phyloP scores from a whole-genome alignment of 2,329 filamentous ascomycete species.

The Cladosporium sp. region DNA sequence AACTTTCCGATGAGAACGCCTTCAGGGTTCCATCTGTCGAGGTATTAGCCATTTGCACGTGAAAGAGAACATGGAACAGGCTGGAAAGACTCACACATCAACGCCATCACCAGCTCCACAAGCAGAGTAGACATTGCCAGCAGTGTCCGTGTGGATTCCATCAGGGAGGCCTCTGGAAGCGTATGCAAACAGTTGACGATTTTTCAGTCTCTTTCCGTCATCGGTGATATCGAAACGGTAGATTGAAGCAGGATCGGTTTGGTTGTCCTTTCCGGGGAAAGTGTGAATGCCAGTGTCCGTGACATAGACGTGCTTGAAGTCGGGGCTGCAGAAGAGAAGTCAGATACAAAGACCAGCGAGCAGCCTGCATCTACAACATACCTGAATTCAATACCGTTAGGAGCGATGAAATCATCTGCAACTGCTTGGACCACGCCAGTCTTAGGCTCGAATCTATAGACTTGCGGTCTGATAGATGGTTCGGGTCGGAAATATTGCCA shows the following conservation, averaged over 20 bases:
- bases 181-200: conserved; percentile 51
- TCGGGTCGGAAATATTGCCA: conserved; percentile 38
- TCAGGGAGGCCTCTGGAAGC: conserved; percentile 52
- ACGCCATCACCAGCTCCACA: conserved; percentile 38
- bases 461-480: conserved; percentile 35
- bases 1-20: conserved; percentile 54
- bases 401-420: conserved; percentile 52
- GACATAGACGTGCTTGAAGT: conserved; percentile 50
- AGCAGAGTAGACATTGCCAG: conserved; percentile 51
- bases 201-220: conserved; percentile 32
- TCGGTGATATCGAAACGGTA: conserved; percentile 39
- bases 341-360: not conserved
- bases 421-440: conserved; percentile 52
- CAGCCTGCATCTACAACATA: not conserved
- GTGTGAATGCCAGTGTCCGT: conserved; percentile 48
- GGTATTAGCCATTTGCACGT: not conserved
- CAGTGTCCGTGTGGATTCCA: conserved; percentile 50
- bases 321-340: conserved; percentile 33
- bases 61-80: not conserved
- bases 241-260: conserved; percentile 37
- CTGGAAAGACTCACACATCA: conserved; percentile 36
- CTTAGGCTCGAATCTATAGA: conserved; percentile 52
- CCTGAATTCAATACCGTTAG: conserved; percentile 55
- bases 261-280: conserved; percentile 27
- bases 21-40: conserved; percentile 41